Evolutionary conservation across 2,329 filamentous ascomycete genomes (phyloP).

Genomic region (Aspergillus quadrilineatus): DNA sequence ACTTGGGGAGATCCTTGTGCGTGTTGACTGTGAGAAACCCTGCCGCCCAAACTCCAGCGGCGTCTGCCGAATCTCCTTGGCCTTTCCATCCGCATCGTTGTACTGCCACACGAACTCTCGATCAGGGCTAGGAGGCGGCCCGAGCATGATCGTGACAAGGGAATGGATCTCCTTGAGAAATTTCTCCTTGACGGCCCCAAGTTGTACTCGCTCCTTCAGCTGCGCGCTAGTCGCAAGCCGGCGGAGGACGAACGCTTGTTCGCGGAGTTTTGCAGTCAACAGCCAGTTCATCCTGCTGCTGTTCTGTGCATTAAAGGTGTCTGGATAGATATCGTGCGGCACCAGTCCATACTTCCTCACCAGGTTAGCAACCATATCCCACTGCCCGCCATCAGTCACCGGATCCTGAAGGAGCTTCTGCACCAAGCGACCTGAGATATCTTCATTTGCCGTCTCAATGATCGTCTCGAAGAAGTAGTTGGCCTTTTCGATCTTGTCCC

Average conservation of each 20-base stretch:
- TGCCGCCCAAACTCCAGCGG: conserved; percentile 66
- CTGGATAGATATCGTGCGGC: conserved; percentile 76
- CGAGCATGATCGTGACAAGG: conserved; percentile 78
- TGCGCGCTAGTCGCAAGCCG: conserved; percentile 47
- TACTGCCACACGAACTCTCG: conserved; percentile 78
- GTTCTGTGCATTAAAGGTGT: conserved; percentile 74
- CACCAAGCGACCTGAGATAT: conserved; percentile 70
- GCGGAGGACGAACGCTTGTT: conserved; percentile 75
- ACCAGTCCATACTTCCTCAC: conserved; percentile 87
- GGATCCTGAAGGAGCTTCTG: conserved; percentile 67
- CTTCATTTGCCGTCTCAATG: conserved; percentile 68
- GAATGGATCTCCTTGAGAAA: conserved; percentile 80
- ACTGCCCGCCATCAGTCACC: conserved; percentile 80
- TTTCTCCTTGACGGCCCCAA: conserved; percentile 61
- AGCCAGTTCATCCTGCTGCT: conserved; percentile 69
- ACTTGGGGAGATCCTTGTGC: not conserved
- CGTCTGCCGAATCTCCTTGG: conserved; percentile 62
- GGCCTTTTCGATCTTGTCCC: conserved; percentile 89
- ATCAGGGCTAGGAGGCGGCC: conserved; percentile 69
- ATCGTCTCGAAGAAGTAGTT: conserved; percentile 88
- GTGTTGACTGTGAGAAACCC: conserved; percentile 25
- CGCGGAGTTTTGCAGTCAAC: conserved; percentile 81
- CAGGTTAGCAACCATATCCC: conserved; percentile 88
- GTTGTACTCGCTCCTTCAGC: conserved; percentile 31
- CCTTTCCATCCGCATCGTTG: conserved; percentile 65